These are phyloP conservation scores for Crataegus laevigata DNA, from an alignment of 306 rosid genomes.

Conservation along the genomic window DNA sequence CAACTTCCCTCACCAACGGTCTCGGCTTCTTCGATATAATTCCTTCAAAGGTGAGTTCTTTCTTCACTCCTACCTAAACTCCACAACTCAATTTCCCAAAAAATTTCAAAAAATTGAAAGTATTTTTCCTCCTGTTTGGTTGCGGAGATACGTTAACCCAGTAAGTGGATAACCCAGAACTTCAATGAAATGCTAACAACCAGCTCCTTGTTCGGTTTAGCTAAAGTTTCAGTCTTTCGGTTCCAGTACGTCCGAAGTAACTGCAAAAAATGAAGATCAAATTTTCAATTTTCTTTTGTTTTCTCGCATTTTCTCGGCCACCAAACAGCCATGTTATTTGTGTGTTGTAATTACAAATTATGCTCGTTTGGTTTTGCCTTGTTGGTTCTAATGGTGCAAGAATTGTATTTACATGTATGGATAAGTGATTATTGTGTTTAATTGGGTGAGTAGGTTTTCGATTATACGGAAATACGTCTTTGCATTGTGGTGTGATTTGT, in stretches of 20 bases:
- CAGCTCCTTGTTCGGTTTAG: background rate
- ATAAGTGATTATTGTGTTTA: background rate
- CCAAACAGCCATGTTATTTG: background rate
- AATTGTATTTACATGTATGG: background rate
- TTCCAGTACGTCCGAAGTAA: background rate
- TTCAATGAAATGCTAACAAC: background rate
- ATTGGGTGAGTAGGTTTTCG: conserved; percentile 25
- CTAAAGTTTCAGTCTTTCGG: background rate
- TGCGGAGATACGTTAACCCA: background rate
- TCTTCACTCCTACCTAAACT: background rate
- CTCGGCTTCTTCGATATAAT: background rate
- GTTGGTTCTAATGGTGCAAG: background rate
- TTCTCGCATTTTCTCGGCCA: background rate
- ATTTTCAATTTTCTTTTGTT: background rate
- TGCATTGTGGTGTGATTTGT: background rate
- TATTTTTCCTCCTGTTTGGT: background rate
- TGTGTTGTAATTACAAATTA: background rate
- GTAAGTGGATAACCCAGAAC: background rate
- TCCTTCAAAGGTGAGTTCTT: conserved; percentile 21
- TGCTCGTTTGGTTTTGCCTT: background rate
- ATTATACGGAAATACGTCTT: conserved; percentile 9
- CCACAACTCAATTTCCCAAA: background rate
- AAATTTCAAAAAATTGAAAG: background rate
- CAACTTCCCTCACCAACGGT: background rate
- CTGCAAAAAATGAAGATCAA: background rate